A percentile compares a stretch with the other conserved stretches of the same genome.
phyloP scores from a whole-genome alignment of 805 yeast genomes.

The Grigorovia humatica region DNA sequence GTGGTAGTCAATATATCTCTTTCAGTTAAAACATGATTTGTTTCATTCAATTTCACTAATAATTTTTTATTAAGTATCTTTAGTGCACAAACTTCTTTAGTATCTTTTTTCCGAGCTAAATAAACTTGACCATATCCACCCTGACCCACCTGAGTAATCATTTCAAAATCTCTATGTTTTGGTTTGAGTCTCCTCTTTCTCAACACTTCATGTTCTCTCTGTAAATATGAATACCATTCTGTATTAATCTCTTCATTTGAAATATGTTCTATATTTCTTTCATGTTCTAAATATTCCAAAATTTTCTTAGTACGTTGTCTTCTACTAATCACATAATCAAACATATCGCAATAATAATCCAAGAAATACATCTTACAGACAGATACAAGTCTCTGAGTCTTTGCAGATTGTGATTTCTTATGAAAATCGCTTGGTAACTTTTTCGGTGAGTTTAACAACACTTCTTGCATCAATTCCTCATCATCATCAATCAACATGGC shows the following conservation, averaged over 20 bases:
- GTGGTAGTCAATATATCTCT: constrained; percentile 95
- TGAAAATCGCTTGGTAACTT: constrained; percentile 38
- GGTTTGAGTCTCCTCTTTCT: constrained; percentile 88
- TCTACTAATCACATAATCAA: constrained; percentile 82
- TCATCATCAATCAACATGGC: constrained; percentile 28
- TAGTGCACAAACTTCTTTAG: constrained; percentile 89
- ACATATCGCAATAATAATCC: constrained; percentile 92
- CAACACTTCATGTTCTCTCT: constrained; percentile 73
- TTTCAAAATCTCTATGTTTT: constrained; percentile 88
- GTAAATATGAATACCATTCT: constrained; percentile 70
- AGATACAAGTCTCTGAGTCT: constrained; percentile 75
- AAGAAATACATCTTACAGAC: constrained; percentile 90
- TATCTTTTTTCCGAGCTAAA: constrained; percentile 85
- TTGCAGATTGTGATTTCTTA: constrained; percentile 52
- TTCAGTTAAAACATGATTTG: constrained; percentile 90
- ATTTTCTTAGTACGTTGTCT: constrained; percentile 73
- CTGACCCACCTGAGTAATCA: constrained; percentile 97
- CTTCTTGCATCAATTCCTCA: constrained; percentile 14
- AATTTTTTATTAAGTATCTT: constrained; percentile 83
- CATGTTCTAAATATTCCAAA: constrained; percentile 39
- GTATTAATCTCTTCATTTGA: constrained; percentile 34
- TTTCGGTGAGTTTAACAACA: constrained; percentile 26
- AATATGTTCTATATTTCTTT: constrained; percentile 15
- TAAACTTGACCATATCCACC: constrained; percentile 99
- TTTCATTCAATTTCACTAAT: constrained; percentile 82